Evolutionary conservation across 805 yeast species (phyloP), one percentile per base, ranked within the genome.

Genomic region (Ogataea ramenticola): DNA sequence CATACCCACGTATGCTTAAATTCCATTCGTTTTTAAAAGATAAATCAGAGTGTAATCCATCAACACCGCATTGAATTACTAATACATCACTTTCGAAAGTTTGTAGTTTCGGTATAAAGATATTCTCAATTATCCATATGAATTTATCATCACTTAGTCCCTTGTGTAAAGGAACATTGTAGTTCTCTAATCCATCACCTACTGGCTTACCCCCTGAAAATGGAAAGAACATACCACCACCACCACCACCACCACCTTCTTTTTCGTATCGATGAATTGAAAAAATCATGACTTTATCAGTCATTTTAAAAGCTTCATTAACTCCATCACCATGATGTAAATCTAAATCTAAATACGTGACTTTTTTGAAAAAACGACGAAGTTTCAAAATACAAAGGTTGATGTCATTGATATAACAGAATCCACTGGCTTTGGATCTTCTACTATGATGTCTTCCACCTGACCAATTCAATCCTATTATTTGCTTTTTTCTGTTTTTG

Each of bases 321-420:
- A 85, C 91, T 0, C 89, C 95, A 58, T 85, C 90, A 0, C 91
- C 90, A 59, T 84, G 90, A 57, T 85, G 95, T 8, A 85, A 58
- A 58, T 85, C 95, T 7, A 85, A 60, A 58, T 85, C 95, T 3
- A 85, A 57, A 52, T 85, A 85, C 53, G 79, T 63, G 1, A 85
- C 66, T 31, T 59, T 71, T 11, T 64, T 58, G 53, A 63, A 79
- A 20, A 52, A 54, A 30, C 90, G n/a, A 30, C 90, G 21, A 14
- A 84, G 64, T 33, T 65, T 60, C 38, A 71, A 66, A 4, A 84
- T 78, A 0, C 76, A 73, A 14, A 85, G 53, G 0, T 77, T 81
- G 8, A 82, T 72, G 53, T 85, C 95, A 50, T 84, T 84, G 2
- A 82, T 64, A 53, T 84, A 84, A 54, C 93, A 84, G 54, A 80